Evolutionary conservation across 2,329 filamentous ascomycete species (phyloP), one percentile per base, ranked within the genome.

Genomic region (Penicillium italicum): DNA sequence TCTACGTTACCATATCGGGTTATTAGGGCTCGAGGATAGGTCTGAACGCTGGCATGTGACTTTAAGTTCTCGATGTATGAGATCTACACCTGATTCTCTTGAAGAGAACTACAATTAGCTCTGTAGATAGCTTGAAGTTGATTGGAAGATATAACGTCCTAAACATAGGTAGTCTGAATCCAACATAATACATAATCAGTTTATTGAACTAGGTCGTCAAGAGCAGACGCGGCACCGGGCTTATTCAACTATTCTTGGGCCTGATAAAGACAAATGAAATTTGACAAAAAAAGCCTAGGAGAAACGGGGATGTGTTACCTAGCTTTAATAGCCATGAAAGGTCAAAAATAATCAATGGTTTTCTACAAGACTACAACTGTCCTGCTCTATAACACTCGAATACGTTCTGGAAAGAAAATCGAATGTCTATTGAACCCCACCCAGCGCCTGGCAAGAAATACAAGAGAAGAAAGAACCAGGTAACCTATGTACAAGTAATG

Each of bases 1-100:
- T 66, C 62, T 38, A 30, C 22, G 24, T 31, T 50, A 9, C 56
- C 37, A 50, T 62, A 65, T 65, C 62, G 46, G 63, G 63, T 30
- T 58, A 51, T 47, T 41, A 64, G 63, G 63, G 63, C 63, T 51
- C 9, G 1, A 20, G 2, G 7, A 0, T 16, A 61, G 62, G 62
- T 56, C 45, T 47, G 9, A 1, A 6, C 6, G 5, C 8, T 22
- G 8, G 10, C 51, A 53, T 28, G 51, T 53, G 51, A 50, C 47
- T 18, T 9, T 8, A 1, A 26, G 14, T 37, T n/a, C 18, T 40
- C 12, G n/a, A 41, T 6, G 22, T 5, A 10, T 14, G 7, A 26
- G 38, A 40, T 9, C 37, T 40, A 40, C 12, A 36, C 5, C 22
- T n/a, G 22, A 12, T 20, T 37, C 36, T 20, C 38, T 41, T 42